Evolutionary conservation across 768 basidiomycete species (phyloP).

Genomic region (Pleurotus platypus): DNA sequence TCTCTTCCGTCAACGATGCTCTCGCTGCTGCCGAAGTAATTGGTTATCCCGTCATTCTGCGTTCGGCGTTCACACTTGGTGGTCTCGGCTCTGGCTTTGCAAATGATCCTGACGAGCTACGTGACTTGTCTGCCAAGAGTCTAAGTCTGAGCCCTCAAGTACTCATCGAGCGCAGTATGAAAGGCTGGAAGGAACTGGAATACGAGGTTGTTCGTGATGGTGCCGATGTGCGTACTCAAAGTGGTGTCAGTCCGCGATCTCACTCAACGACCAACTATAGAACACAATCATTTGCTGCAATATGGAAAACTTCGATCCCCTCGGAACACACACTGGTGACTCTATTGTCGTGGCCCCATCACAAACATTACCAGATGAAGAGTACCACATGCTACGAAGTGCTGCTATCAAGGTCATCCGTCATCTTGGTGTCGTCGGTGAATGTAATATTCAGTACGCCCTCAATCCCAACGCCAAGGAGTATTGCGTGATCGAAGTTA

Average conservation of each 20-base stretch:
- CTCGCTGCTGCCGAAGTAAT: constrained; percentile 87
- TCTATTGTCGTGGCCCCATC: constrained; percentile 99
- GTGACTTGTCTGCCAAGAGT: constrained; percentile 89
- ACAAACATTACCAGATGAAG: constrained; percentile 94
- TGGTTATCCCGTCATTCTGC: constrained; percentile 96
- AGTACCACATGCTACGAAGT: constrained; percentile 98
- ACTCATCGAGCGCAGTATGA: constrained; percentile 95
- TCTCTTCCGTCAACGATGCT: constrained; percentile 92
- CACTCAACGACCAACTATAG: constrained; percentile 28
- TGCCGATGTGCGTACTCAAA: constrained; percentile 71
- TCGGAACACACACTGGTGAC: constrained; percentile 98
- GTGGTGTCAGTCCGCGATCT: no score
- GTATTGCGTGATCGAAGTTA: constrained; percentile 98
- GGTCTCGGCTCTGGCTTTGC: constrained; percentile 99
- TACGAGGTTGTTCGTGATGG: constrained; percentile 98
- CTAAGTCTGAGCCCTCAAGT: constrained; percentile 92
- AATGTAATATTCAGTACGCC: constrained; percentile 98
- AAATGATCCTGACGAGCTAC: constrained; percentile 88
- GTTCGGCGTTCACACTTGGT: constrained; percentile 95
- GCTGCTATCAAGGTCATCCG: constrained; percentile 96
- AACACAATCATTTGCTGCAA: constrained; percentile 99
- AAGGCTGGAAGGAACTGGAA: constrained; percentile 99
- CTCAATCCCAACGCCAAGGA: constrained; percentile 89
- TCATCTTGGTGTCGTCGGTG: constrained; percentile 87
- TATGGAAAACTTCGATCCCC: constrained; percentile 99